Evolutionary conservation across 805 yeast genomes (phyloP), one percentile per base, ranked within the genome.

Genomic region (Groenewaldozyma tartarivorans): DNA sequence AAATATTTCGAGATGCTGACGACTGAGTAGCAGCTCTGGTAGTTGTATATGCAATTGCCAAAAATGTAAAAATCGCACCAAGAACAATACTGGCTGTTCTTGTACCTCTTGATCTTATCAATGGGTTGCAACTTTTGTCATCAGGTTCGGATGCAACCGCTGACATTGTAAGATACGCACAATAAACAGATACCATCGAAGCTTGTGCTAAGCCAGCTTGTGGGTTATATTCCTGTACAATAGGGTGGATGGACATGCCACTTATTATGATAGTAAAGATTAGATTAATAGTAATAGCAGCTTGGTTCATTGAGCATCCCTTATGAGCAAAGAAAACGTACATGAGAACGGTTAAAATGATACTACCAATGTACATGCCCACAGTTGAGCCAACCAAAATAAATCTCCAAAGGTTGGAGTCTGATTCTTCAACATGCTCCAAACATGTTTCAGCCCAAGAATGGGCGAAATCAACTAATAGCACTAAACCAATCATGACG

Each of bases 121-220:
- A 68, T 9, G 99, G 98, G 58, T 92, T 92, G 61, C 99, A 92
- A 52, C 69, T 67, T 56, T 72, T 77, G 64, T 90, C 97, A 62
- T 92, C 98, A 0, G 98, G 99, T 61, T 90, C 97, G 9, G 95
- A 79, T 1, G 95, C 81, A 51, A 92, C 94, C 0, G 97, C 98
- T 45, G 92, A 79, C 68, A 92, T 75, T 2, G 87, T 78, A 51
- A 92, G 66, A 57, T 92, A 92, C 0, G 96, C 82, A 61, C 97
- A 86, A 62, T 92, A 92, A 18, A 87, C 72, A 9, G 90, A 79
- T 29, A 94, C 97, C 88, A 94, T 88, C 13, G 95, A 87, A 7
- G 95, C 73, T 65, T 92, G 99, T 2, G 98, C 96, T 38, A 92
- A 67, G 1, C 98, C 99, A 1, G 96, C 95, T 51, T 82, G 84